Percentiles rank a stretch among this genome's conserved stretches.
Conservation (phyloP, 2,329 filamentous ascomycete genomes). For the Emericellopsis cladophorae region DNA sequence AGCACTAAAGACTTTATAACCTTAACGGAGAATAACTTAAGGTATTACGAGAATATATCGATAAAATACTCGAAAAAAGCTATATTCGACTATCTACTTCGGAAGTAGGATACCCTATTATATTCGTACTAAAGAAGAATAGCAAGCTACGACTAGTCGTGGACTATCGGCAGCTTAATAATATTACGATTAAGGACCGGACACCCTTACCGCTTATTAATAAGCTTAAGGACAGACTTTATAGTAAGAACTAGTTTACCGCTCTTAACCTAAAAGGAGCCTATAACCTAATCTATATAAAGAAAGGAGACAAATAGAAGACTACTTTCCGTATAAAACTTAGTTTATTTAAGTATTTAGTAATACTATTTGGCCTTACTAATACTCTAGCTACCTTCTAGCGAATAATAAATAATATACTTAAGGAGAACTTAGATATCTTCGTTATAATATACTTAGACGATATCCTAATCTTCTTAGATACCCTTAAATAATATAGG, state of each 20-base stretch:
- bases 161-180: neutral
- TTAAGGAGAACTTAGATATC: slow-evolving; percentile 2
- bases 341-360: slow-evolving; percentile 6
- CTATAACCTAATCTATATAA: neutral
- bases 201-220: neutral
- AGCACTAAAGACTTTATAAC: no score
- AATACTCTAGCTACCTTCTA: slow-evolving; percentile 8
- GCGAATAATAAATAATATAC: slow-evolving; percentile 1
- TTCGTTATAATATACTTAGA: neutral
- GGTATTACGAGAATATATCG: no score
- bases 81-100: no score
- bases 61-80: no score
- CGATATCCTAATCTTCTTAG: neutral
- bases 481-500: slow-evolving; percentile 1
- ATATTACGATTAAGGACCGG: neutral
- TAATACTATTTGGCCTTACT: slow-evolving; percentile 7
- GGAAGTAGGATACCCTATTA: no score
- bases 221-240: neutral
- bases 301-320: no score
- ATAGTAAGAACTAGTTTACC: neutral
- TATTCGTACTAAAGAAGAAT: no score
- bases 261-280: no score
- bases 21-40: no score
- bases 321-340: no score
- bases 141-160: neutral